Conservation (phyloP, 108 stramenopile species). For the Conticribra guillardii region DNA sequence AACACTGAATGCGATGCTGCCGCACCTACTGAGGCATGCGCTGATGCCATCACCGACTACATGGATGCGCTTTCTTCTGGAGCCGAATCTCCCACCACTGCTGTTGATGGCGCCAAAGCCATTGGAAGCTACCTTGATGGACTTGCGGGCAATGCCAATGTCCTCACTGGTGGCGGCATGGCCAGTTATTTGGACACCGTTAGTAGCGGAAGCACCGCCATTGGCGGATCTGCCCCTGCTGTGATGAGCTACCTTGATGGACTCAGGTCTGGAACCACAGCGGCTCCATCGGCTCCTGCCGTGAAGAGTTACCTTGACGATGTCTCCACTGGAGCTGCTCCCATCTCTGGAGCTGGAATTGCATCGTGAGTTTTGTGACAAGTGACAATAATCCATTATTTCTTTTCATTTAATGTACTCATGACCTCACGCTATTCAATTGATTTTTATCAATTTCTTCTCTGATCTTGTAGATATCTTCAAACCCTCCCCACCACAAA, state of each 20-base stretch:
- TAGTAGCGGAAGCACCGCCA: slow-evolving; percentile 5
- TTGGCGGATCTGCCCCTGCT: slow-evolving; percentile 34
- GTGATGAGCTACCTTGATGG: slow-evolving; percentile 39
- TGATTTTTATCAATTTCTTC: too few relatives aligned
- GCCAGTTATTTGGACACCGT: slow-evolving; percentile 33
- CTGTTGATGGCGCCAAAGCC: slow-evolving; percentile 32
- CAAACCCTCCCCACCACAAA: neutral
- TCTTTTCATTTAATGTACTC: too few relatives aligned
- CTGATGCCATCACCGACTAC: slow-evolving; percentile 35
- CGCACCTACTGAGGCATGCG: slow-evolving; percentile 35
- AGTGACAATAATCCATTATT: too few relatives aligned
- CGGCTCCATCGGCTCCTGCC: slow-evolving; percentile 46
- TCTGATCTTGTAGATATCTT: neutral
- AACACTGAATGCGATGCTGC: slow-evolving; percentile 28
- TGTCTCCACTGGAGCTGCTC: slow-evolving; percentile 34
- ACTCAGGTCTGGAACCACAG: slow-evolving; percentile 23
- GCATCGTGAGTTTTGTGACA: slow-evolving; percentile 1
- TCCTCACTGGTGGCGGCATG: slow-evolving; percentile 30
- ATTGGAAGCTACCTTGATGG: slow-evolving; percentile 48
- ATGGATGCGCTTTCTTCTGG: slow-evolving; percentile 42
- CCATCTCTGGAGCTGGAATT: slow-evolving; percentile 40
- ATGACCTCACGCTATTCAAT: too few relatives aligned
- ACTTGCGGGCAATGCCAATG: slow-evolving; percentile 15
- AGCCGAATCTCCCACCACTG: slow-evolving; percentile 14
- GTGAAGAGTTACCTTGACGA: slow-evolving; percentile 31